Conservation (phyloP, 108 stramenopile species). For the Pseudonitzschia multiseries region DNA sequence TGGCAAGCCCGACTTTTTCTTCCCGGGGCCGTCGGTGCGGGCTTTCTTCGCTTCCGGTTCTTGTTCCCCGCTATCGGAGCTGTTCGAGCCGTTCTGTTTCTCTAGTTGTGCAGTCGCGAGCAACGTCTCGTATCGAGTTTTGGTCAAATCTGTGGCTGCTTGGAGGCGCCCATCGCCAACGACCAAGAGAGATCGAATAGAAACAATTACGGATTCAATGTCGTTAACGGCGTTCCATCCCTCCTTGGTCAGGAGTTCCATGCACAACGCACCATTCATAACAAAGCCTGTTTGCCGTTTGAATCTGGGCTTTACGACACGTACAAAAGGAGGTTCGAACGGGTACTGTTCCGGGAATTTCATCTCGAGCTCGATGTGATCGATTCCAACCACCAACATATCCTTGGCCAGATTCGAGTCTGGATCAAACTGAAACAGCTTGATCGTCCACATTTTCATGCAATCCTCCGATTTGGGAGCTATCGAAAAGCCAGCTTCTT, state of each 20-base stretch:
- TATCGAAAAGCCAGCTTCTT: conserved; percentile 82
- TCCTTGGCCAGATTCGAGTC: conserved; percentile 82
- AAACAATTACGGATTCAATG: conserved; percentile 92
- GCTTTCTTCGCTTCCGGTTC: conserved; percentile 18
- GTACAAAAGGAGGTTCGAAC: conserved; percentile 89
- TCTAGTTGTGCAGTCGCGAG: conserved; percentile 32
- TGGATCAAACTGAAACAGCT: conserved; percentile 84
- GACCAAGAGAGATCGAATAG: conserved; percentile 85
- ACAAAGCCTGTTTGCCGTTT: conserved; percentile 92
- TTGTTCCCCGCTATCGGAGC: conserved; percentile 7
- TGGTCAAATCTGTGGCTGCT: conserved; percentile 60
- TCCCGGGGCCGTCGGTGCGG: conserved; percentile 21
- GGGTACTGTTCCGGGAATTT: conserved; percentile 92
- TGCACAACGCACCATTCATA: conserved; percentile 92
- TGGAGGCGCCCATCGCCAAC: conserved; percentile 86
- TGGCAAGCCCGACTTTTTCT: conserved; percentile 16
- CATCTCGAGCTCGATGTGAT: conserved; percentile 89
- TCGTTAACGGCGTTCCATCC: conserved; percentile 95
- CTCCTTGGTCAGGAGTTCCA: conserved; percentile 91
- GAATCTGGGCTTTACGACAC: conserved; percentile 86
- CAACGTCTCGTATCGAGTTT: conserved; percentile 40
- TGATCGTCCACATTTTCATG: conserved; percentile 88
- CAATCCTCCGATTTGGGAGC: conserved; percentile 71
- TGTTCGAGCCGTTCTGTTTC: conserved; percentile 4
- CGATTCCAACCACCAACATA: conserved; percentile 65